A percentile compares a stretch with the other conserved stretches of the same genome.
Evolutionary conservation across 2,329 filamentous ascomycete genomes (phyloP).

Genomic region (Chaetothyriales sp.): DNA sequence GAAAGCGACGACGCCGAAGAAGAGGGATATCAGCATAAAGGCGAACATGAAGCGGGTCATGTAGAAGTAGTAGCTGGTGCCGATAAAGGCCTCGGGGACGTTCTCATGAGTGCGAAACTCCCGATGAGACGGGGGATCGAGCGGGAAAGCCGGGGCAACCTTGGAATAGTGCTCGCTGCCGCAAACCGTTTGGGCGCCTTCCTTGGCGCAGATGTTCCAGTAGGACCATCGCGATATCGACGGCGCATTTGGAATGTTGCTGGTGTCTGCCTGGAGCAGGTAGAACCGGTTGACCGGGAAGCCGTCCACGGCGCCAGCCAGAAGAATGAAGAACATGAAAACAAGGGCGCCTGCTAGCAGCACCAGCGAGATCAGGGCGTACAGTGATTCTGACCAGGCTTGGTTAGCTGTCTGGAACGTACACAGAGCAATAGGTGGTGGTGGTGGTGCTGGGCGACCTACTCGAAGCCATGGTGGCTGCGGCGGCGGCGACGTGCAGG

Average conservation of each 20-base stretch:
- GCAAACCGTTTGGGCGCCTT: conserved; percentile 23
- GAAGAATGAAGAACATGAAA: conserved; percentile 50
- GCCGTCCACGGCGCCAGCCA: conserved; percentile 42
- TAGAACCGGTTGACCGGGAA: conserved; percentile 59
- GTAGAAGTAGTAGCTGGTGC: conserved; percentile 58
- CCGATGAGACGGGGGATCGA: conserved; percentile 38
- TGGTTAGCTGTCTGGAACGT: conserved; percentile 1
- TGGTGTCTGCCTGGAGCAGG: conserved; percentile 70
- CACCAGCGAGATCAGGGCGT: conserved; percentile 44
- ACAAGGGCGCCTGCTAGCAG: conserved; percentile 47
- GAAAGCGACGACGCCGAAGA: conserved; percentile 46
- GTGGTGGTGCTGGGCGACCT: conserved; percentile 8
- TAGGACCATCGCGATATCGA: conserved; percentile 70
- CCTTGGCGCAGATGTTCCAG: conserved; percentile 62
- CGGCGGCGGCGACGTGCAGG: neutral
- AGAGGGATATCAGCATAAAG: conserved; percentile 69
- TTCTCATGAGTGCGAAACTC: conserved; percentile 45
- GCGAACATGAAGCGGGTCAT: conserved; percentile 87
- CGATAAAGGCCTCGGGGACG: conserved; percentile 40
- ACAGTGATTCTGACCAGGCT: conserved; percentile 33
- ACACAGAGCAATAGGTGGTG: neutral
- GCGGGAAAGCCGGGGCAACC: conserved; percentile 50
- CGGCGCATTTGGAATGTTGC: conserved; percentile 53
- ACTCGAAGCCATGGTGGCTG: conserved; percentile 20
- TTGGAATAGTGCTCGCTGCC: conserved; percentile 49